Percentiles rank a stretch among this genome's conserved stretches.
Evolutionary conservation across 768 basidiomycete species (phyloP).

Genomic region (Xanthoconium stramineum): DNA sequence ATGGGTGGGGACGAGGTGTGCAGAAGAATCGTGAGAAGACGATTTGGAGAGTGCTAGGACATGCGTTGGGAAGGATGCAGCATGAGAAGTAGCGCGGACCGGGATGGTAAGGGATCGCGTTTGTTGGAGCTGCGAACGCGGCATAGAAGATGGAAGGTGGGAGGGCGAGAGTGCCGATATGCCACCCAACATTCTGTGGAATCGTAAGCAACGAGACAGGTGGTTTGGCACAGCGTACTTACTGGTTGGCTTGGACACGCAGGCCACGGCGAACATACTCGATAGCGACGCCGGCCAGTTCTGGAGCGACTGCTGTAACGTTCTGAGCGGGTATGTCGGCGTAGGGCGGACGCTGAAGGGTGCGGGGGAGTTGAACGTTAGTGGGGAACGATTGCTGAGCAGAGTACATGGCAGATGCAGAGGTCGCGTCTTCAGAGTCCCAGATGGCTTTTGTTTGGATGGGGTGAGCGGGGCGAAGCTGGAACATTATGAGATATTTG

Average conservation of each 20-base stretch:
- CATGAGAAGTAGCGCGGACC: constrained; percentile 25
- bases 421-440: constrained; percentile 31
- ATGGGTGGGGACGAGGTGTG: constrained; percentile 62
- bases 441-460: constrained; percentile 36
- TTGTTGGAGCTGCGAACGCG: constrained; percentile 31
- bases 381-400: constrained; percentile 27
- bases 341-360: constrained; percentile 60
- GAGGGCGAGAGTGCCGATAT: constrained; percentile 49
- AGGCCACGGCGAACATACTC: constrained; percentile 61
- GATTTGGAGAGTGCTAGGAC: constrained; percentile 44
- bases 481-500: constrained; percentile 29
- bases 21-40: constrained; percentile 31
- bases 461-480: constrained; percentile 34
- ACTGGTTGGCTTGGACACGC: constrained; percentile 44
- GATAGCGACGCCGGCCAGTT: constrained; percentile 48
- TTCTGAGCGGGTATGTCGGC: constrained; percentile 54
- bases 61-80: constrained; percentile 44
- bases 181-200: constrained; percentile 35
- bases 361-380: constrained; percentile 68
- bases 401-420: constrained; percentile 27
- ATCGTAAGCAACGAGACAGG: constrained; percentile 32
- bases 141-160: constrained; percentile 34
- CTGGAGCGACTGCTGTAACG: constrained; percentile 51
- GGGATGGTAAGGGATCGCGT: constrained; percentile 31
- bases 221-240: constrained; percentile 20